Conservation (phyloP, 805 yeast species). For the Scheffersomyces amazonensis region DNA sequence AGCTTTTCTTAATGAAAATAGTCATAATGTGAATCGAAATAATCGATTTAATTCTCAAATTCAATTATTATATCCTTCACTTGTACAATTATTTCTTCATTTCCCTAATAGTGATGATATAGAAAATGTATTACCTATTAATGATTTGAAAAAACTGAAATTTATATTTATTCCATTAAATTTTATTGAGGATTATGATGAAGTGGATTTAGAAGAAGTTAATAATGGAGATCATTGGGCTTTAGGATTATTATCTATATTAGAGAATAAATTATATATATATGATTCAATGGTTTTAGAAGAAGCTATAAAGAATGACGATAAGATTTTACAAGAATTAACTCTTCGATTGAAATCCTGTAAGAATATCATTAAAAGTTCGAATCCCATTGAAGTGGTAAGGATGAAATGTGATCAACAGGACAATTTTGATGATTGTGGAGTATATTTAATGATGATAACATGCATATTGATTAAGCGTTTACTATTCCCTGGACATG, state of each 20-base stretch:
- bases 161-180: constrained; percentile 69
- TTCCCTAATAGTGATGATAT: constrained; percentile 22
- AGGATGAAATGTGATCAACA: constrained; percentile 54
- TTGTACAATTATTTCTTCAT: constrained; percentile 59
- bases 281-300: constrained; percentile 58
- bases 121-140: constrained; percentile 22
- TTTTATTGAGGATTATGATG: constrained; percentile 51
- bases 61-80: constrained; percentile 51
- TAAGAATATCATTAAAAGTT: constrained; percentile 17
- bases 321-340: constrained; percentile 21
- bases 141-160: constrained; percentile 29
- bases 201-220: constrained; percentile 39
- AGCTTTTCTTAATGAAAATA: constrained; percentile 14
- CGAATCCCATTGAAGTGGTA: constrained; percentile 21
- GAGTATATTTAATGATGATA: constrained; percentile 43
- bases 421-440: constrained; percentile 65
- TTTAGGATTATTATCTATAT: constrained; percentile 48
- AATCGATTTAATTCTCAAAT: constrained; percentile 19
- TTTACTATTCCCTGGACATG: constrained; percentile 15
- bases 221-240: constrained; percentile 83
- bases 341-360: constrained; percentile 18
- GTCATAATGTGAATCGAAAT: neutral
- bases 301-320: constrained; percentile 30
- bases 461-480: constrained; percentile 30
- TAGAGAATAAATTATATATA: constrained; percentile 47